Evolutionary conservation across 1,284 basidiomycete genomes (phyloP), one percentile per base, ranked within the genome.

Genomic region (Moesziomyces sp.): DNA sequence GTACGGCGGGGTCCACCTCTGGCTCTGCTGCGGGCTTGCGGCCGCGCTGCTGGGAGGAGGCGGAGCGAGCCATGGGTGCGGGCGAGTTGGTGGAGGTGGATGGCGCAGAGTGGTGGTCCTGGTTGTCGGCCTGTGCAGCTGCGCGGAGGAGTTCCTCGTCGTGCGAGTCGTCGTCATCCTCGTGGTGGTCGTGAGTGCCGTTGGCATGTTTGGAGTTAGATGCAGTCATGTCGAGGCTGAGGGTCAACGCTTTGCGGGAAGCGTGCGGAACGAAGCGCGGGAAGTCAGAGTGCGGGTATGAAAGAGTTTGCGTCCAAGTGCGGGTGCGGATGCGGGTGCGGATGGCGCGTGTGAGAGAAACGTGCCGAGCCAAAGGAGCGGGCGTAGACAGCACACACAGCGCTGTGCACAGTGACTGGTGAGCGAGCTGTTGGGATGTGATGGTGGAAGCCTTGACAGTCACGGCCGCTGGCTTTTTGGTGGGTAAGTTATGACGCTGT

Each of bases 61-160:
- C 28, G 44, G 53, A 45, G 21, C 58, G 60, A 23, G 60, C 56
- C 64, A 68, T 67, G 50, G 58, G 35, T n/a, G 62, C 18, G 19
- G 51, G 23, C n/a, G 68, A 61, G 38, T 64, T 58, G 35, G 48
- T 13, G 19, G 51, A 45, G n/a, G 53, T 50, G n/a, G 65, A 30
- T 33, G 65, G 38, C 5, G 55, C 33, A 14, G 61, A 45, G 49
- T 35, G 49, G 46, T 54, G 40, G 45, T 70, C 58, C 33, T 56
- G 67, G 35, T 65, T 52, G 23, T 74, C 70, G 21, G 60, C 65
- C 19, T 68, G 65, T 33, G 66, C 57, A 42, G 71, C 71, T 42
- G 71, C 65, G 28, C 62, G 61, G 19, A 74, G 58, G 28, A 69
- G 71, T 85, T 92, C 68, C 91, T 90, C 78, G 88, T 93, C 43